Evolutionary conservation across 805 yeast genomes (phyloP).

Genomic region (Ogataea nonfermentans): DNA sequence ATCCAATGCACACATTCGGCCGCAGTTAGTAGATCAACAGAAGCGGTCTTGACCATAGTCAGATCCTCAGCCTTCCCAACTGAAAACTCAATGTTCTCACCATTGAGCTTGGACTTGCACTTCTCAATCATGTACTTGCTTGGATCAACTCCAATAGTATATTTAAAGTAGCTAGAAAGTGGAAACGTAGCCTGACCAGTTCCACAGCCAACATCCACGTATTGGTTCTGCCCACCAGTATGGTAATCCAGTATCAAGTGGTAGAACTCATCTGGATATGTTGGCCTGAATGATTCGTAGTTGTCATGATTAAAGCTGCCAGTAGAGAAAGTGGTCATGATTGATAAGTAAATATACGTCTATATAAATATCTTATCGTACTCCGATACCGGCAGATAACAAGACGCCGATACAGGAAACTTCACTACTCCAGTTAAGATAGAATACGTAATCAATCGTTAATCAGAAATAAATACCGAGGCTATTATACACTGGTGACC

Average conservation of each 20-base stretch:
- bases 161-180: slow-evolving; percentile 42
- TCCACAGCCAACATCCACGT: slow-evolving; percentile 75
- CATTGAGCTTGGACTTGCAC: slow-evolving; percentile 31
- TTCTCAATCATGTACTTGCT: slow-evolving; percentile 54
- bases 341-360: no score
- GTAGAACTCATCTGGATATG: slow-evolving; percentile 54
- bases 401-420: no score
- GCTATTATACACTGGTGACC: slow-evolving; percentile 22
- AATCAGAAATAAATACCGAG: no score
- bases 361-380: neutral
- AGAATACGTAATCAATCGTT: neutral
- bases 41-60: slow-evolving; percentile 19
- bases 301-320: slow-evolving; percentile 44
- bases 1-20: slow-evolving; percentile 86
- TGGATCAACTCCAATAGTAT: slow-evolving; percentile 62
- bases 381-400: no score
- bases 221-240: slow-evolving; percentile 33
- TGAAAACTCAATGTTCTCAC: slow-evolving; percentile 20
- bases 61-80: slow-evolving; percentile 31
- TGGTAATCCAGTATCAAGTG: slow-evolving; percentile 38
- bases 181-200: slow-evolving; percentile 71
- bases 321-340: slow-evolving; percentile 60
- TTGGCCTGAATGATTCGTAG: slow-evolving; percentile 60
- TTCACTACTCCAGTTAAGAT: no score
- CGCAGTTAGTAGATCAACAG: slow-evolving; percentile 64